These are phyloP conservation scores for Kitagawia praeruptora DNA, from an alignment of 129 eudicot genomes.

Conservation along the genomic window DNA sequence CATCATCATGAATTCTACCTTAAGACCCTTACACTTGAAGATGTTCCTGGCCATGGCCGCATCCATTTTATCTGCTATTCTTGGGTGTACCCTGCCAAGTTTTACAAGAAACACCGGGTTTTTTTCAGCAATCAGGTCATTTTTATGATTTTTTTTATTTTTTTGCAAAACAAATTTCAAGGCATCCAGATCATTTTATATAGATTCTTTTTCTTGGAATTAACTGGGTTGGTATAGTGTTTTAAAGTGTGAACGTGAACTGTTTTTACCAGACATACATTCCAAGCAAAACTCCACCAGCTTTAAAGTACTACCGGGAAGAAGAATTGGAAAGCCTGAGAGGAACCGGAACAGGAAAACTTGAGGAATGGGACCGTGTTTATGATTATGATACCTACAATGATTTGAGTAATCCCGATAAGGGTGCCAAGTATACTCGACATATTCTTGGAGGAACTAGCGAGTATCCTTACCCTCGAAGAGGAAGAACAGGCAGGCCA, in stretches of 20 bases:
- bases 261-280: conserved; percentile 21
- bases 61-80: conserved; percentile 46
- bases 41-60: conserved; percentile 44
- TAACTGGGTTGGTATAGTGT: not conserved
- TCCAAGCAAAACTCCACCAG: conserved; percentile 24
- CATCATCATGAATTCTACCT: conserved; percentile 43
- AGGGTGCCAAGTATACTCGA: conserved; percentile 38
- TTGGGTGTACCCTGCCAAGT: conserved; percentile 43
- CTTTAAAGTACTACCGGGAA: conserved; percentile 24
- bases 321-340: conserved; percentile 25
- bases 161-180: not conserved
- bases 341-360: conserved; percentile 18
- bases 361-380: conserved; percentile 24
- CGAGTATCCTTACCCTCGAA: conserved; percentile 75
- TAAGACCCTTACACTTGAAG: conserved; percentile 40
- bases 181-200: not conserved
- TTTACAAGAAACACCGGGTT: conserved; percentile 31
- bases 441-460: conserved; percentile 63
- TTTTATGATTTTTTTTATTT: not conserved
- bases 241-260: not conserved
- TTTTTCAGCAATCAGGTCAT: conserved; percentile 49
- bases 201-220: not conserved
- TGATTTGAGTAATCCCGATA: conserved; percentile 56
- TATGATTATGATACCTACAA: conserved; percentile 21
- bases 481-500: conserved; percentile 82